Evolutionary conservation across 2,329 filamentous ascomycete species (phyloP).

Genomic region (Bipolaris oryzae): DNA sequence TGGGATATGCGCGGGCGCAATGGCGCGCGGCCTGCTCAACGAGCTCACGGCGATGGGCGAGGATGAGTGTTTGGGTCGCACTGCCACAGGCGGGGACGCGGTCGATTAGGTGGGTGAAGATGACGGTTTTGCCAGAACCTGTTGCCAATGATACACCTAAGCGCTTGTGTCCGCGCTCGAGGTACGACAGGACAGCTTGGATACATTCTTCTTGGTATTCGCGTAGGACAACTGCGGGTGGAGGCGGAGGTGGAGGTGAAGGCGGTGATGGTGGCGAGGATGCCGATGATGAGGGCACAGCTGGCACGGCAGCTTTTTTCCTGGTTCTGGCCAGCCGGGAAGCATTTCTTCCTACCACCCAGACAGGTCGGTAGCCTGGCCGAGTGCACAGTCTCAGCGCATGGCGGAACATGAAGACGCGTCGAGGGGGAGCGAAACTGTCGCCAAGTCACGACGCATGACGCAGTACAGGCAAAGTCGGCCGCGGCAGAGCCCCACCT

Average conservation of each 20-base stretch:
- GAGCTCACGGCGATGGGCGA: slow-evolving; percentile 90
- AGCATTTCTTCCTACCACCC: slow-evolving; percentile 20
- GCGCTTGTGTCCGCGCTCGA: slow-evolving; percentile 74
- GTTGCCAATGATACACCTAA: slow-evolving; percentile 87
- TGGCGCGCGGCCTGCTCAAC: slow-evolving; percentile 92
- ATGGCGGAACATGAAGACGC: slow-evolving; percentile 45
- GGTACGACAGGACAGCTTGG: slow-evolving; percentile 72
- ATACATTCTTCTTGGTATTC: slow-evolving; percentile 94
- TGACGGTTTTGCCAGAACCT: slow-evolving; percentile 89
- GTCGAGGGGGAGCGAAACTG: slow-evolving; percentile 22
- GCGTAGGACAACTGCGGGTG: slow-evolving; percentile 66
- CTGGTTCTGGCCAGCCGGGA: slow-evolving; percentile 17
- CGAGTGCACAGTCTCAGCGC: slow-evolving; percentile 35
- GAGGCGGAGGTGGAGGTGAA: slow-evolving; percentile 17
- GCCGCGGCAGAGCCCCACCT: slow-evolving; percentile 15
- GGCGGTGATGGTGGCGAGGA: slow-evolving; percentile 15
- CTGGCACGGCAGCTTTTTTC: slow-evolving; percentile 10
- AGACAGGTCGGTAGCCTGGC: slow-evolving; percentile 13
- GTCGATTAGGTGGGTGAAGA: slow-evolving; percentile 94
- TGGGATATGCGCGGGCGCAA: slow-evolving; percentile 79
- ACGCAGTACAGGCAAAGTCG: slow-evolving; percentile 9
- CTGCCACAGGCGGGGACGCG: slow-evolving; percentile 65
- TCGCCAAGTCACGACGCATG: slow-evolving; percentile 33
- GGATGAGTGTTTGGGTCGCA: slow-evolving; percentile 81
- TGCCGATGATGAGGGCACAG: slow-evolving; percentile 21